phyloP scores from a whole-genome alignment of 495 filamentous ascomycete genomes.

The Aspergillus taichungensis region DNA sequence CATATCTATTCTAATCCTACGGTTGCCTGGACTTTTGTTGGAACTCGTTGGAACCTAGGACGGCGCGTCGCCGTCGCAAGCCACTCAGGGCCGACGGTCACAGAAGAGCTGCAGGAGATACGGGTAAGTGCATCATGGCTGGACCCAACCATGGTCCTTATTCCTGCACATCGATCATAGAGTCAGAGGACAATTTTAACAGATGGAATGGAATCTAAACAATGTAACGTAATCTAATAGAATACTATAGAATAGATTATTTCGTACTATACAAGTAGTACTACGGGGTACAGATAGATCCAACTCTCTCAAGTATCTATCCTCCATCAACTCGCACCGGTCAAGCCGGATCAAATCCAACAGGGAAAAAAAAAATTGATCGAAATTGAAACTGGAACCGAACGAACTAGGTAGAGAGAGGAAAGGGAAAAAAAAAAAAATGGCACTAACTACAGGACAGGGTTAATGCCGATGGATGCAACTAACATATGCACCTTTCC shows the following conservation, averaged over 20 bases:
- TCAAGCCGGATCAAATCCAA: background rate
- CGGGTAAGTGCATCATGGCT: constrained; percentile 11
- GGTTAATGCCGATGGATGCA: background rate
- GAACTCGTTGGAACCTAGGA: constrained; percentile 7
- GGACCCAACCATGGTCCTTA: constrained; percentile 6
- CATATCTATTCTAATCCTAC: too few relatives aligned
- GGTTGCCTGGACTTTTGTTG: too few relatives aligned
- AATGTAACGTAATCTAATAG: background rate
- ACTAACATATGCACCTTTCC: too few relatives aligned
- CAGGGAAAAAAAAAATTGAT: background rate
- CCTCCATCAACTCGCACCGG: too few relatives aligned
- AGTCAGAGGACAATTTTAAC: too few relatives aligned
- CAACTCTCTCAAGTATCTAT: too few relatives aligned
- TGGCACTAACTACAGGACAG: constrained; percentile 1
- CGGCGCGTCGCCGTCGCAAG: constrained; percentile 7
- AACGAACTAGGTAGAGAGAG: background rate
- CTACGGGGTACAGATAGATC: too few relatives aligned
- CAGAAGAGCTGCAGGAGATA: constrained; percentile 7
- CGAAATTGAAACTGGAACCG: background rate
- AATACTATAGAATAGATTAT: background rate
- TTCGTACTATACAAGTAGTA: too few relatives aligned
- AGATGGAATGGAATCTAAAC: too few relatives aligned
- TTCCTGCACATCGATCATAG: background rate
- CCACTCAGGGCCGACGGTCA: background rate
- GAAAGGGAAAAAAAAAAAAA: constrained; percentile 3